Conservation (phyloP, 2,329 filamentous ascomycete species). For the Trichoderma harzianum region DNA sequence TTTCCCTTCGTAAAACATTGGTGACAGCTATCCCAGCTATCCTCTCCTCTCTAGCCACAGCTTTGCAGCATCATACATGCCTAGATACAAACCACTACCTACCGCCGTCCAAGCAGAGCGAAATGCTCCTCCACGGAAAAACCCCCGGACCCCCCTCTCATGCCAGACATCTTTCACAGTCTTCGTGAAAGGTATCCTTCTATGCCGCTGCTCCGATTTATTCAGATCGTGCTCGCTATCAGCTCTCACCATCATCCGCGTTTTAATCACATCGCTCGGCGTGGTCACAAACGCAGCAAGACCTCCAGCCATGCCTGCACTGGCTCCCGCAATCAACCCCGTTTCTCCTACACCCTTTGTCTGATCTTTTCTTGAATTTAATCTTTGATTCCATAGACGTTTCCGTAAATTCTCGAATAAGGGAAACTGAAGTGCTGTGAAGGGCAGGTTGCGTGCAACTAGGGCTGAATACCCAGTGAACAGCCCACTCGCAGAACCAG, state of each 20-base stretch:
- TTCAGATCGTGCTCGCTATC: conserved; percentile 27
- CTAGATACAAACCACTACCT: conserved; percentile 79
- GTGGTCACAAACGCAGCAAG: conserved; percentile 80
- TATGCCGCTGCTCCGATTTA: conserved; percentile 23
- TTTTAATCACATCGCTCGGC: conserved; percentile 87
- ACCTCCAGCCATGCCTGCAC: conserved; percentile 70
- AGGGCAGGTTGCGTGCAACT: conserved; percentile 78
- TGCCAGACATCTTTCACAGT: conserved; percentile 64
- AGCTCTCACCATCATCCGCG: conserved; percentile 76
- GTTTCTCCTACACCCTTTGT: conserved; percentile 56
- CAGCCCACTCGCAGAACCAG: conserved; percentile 51
- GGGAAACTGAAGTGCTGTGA: conserved; percentile 85
- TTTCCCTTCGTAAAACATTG: too few species aligned
- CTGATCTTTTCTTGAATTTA: conserved; percentile 26
- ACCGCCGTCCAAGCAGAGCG: conserved; percentile 77
- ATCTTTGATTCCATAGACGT: conserved; percentile 43
- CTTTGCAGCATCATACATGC: conserved; percentile 79
- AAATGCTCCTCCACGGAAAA: conserved; percentile 74
- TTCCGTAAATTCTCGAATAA: conserved; percentile 71
- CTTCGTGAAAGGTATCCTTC: conserved; percentile 19
- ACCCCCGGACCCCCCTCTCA: conserved; percentile 65
- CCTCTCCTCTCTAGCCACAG: conserved; percentile 47
- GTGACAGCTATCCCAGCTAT: background rate
- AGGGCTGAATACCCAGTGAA: conserved; percentile 75
- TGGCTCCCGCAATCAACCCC: conserved; percentile 66